Evolutionary conservation across 108 stramenopile species (phyloP).

Genomic region (Cyclotella kingstonii): DNA sequence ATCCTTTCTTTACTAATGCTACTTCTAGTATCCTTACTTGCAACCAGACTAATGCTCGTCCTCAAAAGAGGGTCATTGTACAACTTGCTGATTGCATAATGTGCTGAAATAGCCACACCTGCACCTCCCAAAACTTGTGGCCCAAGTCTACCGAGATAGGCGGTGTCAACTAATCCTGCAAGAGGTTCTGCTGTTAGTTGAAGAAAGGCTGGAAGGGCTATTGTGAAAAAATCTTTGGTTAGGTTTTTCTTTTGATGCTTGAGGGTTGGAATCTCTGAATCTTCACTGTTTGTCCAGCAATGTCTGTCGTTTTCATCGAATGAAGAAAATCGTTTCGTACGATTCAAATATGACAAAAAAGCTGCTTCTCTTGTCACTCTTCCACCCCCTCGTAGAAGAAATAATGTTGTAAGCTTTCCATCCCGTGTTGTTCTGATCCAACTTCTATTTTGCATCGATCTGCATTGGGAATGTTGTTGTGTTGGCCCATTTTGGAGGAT

Average conservation of each 20-base stretch:
- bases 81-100: constrained; percentile 87
- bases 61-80: constrained; percentile 92
- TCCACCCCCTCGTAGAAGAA: no score
- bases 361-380: no score
- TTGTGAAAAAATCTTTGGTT: constrained; percentile 78
- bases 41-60: constrained; percentile 87
- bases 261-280: background rate
- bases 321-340: no score
- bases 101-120: constrained; percentile 89
- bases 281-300: no score
- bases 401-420: no score
- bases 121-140: constrained; percentile 89
- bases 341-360: no score
- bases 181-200: constrained; percentile 92
- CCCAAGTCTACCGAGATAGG: constrained; percentile 79
- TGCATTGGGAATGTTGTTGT: no score
- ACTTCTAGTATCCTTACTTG: constrained; percentile 78
- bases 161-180: constrained; percentile 88
- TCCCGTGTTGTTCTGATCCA: no score
- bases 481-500: no score
- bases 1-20: no score
- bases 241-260: constrained; percentile 34
- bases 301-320: no score
- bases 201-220: constrained; percentile 86
- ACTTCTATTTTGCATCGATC: no score